Evolutionary conservation across 768 basidiomycete genomes (phyloP), one percentile per base, ranked within the genome.

Genomic region (Termitomyces sp.): DNA sequence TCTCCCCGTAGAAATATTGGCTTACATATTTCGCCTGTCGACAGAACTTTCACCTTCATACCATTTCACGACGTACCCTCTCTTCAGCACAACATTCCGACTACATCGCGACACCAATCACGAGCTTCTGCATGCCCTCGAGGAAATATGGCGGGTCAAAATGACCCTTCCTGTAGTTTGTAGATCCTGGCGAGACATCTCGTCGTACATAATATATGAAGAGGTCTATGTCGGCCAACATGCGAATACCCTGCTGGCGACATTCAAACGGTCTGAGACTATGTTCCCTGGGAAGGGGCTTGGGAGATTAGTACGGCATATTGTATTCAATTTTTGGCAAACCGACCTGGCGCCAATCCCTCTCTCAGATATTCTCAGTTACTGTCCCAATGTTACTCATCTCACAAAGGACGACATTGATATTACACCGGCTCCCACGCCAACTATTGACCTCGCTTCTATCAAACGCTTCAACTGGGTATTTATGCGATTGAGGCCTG

Each of bases 361-460:
- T 39, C 44, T 56, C 36, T 44, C 27, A 16, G 46, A 45, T 3
- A 46, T 60, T 23, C 31, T 53, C 3, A 39, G 52, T 10, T 56
- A 51, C 45, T 58, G 55, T 38, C 57, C 58, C 15, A 57, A 60
- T 23, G 40, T 56, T 20, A 39, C 44, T 7, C 33, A 41, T 41
- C 32, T 62, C n/a, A 31, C 56, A 6, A 61, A 61, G 42, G 49
- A 54, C 11, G 58, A 62, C 43, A 23, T 36, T 31, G 60, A 61
- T 53, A 36, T 29, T 32, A 61, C 51, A 31, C 48, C 41, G 11
- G 16, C 40, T 20, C 48, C 54, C 22, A 16, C n/a, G 2, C 10
- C 35, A 15, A 35, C 45, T 13, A 18, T 54, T 6, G 40, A 53
- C 11, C 52, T 58, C 13, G 18, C 35, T 44, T 50, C 46, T 4